A percentile compares a stretch with the other conserved stretches of the same genome.
Conservation (phyloP, 108 stramenopile species). For the Skeletonema grethae region DNA sequence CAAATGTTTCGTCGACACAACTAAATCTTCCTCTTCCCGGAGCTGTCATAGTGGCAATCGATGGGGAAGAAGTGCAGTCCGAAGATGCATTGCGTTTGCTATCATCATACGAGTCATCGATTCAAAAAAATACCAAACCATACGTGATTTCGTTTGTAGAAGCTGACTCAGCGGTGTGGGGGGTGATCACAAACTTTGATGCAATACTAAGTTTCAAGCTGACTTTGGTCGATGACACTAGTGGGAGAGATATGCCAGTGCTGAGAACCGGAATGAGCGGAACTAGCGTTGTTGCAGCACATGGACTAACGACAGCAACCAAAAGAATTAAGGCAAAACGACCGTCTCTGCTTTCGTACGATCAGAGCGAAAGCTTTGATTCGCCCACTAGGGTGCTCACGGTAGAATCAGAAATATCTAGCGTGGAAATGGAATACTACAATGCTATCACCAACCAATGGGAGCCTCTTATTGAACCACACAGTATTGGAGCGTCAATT, state of each 20-base stretch:
- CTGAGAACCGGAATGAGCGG: conserved; percentile 44
- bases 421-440: conserved; percentile 58
- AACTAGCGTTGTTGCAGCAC: conserved; percentile 37
- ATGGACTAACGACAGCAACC: conserved; percentile 54
- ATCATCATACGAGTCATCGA: background rate
- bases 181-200: conserved; percentile 44
- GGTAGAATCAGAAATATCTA: conserved; percentile 7
- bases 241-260: conserved; percentile 73
- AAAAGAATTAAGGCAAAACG: conserved; percentile 29
- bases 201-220: conserved; percentile 44
- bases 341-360: conserved; percentile 30
- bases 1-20: background rate
- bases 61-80: conserved; percentile 43
- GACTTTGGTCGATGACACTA: conserved; percentile 67
- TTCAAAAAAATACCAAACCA: background rate
- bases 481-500: conserved; percentile 38
- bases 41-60: conserved; percentile 45
- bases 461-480: conserved; percentile 68
- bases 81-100: conserved; percentile 30
- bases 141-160: conserved; percentile 59
- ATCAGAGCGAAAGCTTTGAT: background rate
- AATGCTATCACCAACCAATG: conserved; percentile 59
- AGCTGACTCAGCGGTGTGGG: conserved; percentile 45
- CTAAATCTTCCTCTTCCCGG: conserved; percentile 30
- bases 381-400: background rate